phyloP scores from a whole-genome alignment of 306 rosid genomes.

The Myrica gale region DNA sequence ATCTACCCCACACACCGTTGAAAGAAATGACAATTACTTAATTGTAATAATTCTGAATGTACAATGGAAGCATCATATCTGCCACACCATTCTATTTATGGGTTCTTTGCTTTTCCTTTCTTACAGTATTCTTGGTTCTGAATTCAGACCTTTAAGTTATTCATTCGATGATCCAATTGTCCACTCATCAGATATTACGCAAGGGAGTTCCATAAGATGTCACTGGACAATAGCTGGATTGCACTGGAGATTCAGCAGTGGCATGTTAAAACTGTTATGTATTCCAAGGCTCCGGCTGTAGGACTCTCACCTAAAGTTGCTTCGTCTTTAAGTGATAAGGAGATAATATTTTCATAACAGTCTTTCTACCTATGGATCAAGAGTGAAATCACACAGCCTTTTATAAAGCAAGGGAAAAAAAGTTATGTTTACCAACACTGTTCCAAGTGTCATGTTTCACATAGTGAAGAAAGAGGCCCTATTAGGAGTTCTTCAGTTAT shows the following conservation, averaged over 20 bases:
- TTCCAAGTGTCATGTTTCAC: not conserved
- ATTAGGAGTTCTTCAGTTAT: not conserved
- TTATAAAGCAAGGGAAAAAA: not conserved
- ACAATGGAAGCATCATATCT: not conserved
- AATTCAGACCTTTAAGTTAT: not conserved
- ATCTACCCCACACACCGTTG: not conserved
- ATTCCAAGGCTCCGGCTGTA: too few relatives aligned
- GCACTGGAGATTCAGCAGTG: too few relatives aligned
- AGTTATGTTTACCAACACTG: not conserved
- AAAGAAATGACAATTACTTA: not conserved
- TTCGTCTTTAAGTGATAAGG: not conserved
- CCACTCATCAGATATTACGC: too few relatives aligned
- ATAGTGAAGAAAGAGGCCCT: not conserved
- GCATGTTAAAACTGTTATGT: too few relatives aligned
- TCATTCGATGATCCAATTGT: too few relatives aligned
- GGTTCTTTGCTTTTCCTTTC: not conserved
- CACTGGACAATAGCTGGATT: too few relatives aligned
- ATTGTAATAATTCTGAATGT: not conserved
- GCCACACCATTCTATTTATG: not conserved
- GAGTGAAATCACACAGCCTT: not conserved
- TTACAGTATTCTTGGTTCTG: not conserved
- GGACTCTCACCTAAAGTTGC: too few relatives aligned
- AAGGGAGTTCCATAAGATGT: too few relatives aligned
- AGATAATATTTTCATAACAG: not conserved
- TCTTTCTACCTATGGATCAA: not conserved